Evolutionary conservation across 2,329 filamentous ascomycete genomes (phyloP).

Genomic region (Claviceps humidiphila): DNA sequence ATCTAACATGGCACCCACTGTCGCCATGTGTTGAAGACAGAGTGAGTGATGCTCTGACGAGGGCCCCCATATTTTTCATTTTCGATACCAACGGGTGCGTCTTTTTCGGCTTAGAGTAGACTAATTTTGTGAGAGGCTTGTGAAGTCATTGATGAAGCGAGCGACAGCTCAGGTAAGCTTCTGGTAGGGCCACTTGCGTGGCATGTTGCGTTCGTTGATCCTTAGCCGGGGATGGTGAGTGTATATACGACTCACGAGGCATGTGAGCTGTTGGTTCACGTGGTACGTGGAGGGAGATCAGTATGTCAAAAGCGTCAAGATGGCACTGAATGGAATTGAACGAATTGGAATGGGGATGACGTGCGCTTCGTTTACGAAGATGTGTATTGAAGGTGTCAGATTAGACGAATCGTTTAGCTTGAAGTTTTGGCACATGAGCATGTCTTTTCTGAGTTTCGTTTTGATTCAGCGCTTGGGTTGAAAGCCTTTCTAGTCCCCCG

Average conservation of each 20-base stretch:
- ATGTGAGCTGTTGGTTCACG: too few relatives aligned
- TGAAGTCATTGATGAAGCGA: neutral
- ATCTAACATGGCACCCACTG: neutral
- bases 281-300: too few relatives aligned
- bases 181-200: neutral
- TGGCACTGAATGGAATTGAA: neutral
- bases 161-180: neutral
- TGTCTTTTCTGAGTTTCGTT: too few relatives aligned
- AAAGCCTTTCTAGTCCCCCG: too few relatives aligned
- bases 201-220: neutral
- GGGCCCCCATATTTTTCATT: constrained; percentile 12
- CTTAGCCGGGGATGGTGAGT: too few relatives aligned
- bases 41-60: neutral
- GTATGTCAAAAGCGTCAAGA: neutral
- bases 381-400: neutral
- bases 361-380: neutral
- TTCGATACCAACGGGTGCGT: constrained; percentile 23
- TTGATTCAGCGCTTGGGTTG: too few relatives aligned
- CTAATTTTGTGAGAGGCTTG: constrained; percentile 14
- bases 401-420: neutral
- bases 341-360: neutral
- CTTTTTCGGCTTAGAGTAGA: constrained; percentile 22
- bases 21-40: neutral
- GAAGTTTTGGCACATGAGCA: neutral
- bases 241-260: too few relatives aligned